A percentile compares a stretch with the other conserved stretches of the same genome.
Evolutionary conservation across 129 eudicot species (phyloP).

Genomic region (Artemisia tridentata): DNA sequence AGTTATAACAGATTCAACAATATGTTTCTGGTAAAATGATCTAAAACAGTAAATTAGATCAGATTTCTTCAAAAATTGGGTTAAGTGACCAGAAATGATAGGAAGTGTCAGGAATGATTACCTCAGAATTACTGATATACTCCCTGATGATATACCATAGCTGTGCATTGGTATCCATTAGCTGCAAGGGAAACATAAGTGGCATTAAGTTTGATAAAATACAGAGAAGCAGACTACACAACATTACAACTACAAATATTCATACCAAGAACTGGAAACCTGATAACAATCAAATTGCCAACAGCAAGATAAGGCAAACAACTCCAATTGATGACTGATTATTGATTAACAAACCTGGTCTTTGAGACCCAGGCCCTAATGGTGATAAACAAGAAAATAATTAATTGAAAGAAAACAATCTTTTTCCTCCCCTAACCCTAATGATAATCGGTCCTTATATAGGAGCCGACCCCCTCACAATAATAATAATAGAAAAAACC

Average conservation of each 20-base stretch:
- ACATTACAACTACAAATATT: background rate
- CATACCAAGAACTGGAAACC: constrained; percentile 98
- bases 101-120: constrained; percentile 27
- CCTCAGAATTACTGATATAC: constrained; percentile 86
- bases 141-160: constrained; percentile 97
- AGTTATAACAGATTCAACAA: background rate
- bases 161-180: constrained; percentile 97
- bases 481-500: no score
- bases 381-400: no score
- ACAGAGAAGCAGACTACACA: constrained; percentile 8
- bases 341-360: no score
- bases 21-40: constrained; percentile 9
- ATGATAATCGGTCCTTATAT: no score
- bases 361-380: no score
- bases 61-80: constrained; percentile 16
- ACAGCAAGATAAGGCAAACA: no score
- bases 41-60: constrained; percentile 11
- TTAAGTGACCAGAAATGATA: constrained; percentile 17
- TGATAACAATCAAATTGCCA: no score
- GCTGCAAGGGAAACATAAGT: constrained; percentile 43
- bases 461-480: no score
- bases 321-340: no score
- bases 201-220: constrained; percentile 19
- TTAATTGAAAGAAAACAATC: no score
- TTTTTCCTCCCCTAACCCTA: no score